Conservation (phyloP, 148 eudicot genomes). For the Vaccinium corymbosum region DNA sequence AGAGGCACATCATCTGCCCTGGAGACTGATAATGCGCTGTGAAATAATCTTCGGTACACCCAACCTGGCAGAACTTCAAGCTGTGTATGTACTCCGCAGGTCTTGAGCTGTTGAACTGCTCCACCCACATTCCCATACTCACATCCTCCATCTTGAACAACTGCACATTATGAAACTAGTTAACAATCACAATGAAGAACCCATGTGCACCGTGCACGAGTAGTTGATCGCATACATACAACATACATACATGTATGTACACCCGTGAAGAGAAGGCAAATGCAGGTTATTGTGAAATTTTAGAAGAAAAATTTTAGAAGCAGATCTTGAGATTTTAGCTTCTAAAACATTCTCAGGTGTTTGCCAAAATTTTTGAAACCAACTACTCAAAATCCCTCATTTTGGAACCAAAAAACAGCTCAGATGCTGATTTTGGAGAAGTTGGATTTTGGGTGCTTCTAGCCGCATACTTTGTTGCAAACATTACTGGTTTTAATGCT, state of each 20-base stretch:
- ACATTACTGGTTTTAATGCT: not conserved
- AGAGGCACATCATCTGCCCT: conserved; percentile 36
- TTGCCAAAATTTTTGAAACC: not conserved
- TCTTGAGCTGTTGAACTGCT: conserved; percentile 24
- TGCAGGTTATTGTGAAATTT: not conserved
- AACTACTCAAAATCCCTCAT: not conserved
- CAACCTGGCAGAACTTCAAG: conserved; percentile 34
- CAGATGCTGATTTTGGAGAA: not conserved
- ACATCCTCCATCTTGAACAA: conserved; percentile 40
- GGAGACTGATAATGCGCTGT: conserved; percentile 45
- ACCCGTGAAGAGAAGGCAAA: not conserved
- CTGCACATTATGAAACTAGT: conserved; percentile 17
- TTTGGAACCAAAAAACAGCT: not conserved
- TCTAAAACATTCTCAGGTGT: not conserved
- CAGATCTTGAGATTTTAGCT: not conserved
- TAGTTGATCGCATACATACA: not conserved
- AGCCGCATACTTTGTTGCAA: not conserved
- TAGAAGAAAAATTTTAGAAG: not conserved
- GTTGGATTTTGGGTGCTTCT: not conserved
- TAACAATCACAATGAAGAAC: not conserved
- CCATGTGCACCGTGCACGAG: not conserved
- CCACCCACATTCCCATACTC: conserved; percentile 38
- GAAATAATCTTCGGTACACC: conserved; percentile 30
- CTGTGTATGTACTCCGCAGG: conserved; percentile 35
- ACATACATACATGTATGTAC: not conserved